phyloP scores from a whole-genome alignment of 2,329 filamentous ascomycete species.

The Chrysoporthe deuterocubensis region DNA sequence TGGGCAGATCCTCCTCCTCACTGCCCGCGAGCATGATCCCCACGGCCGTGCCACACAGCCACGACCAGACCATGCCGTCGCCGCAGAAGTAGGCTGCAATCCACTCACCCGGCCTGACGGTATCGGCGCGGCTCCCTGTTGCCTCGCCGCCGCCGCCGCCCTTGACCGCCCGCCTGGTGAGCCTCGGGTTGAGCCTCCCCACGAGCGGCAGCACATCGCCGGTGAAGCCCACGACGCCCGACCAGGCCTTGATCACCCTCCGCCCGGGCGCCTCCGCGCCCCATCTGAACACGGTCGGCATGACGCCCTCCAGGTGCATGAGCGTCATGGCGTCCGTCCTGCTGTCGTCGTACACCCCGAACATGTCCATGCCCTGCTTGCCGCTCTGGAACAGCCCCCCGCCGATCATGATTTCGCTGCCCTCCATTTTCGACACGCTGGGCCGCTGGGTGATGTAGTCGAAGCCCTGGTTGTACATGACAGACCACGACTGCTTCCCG shows the following conservation, averaged over 20 bases:
- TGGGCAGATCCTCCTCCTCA: slow-evolving; percentile 38
- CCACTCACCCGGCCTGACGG: slow-evolving; percentile 47
- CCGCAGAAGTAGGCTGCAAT: slow-evolving; percentile 56
- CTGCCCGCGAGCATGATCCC: slow-evolving; percentile 50
- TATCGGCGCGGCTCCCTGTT: neutral
- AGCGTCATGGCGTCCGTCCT: slow-evolving; percentile 43
- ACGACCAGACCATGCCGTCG: slow-evolving; percentile 59
- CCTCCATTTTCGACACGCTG: slow-evolving; percentile 32
- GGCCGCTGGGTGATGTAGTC: slow-evolving; percentile 58
- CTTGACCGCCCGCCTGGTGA: slow-evolving; percentile 35
- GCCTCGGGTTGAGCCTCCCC: slow-evolving; percentile 43
- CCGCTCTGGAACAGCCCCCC: slow-evolving; percentile 53
- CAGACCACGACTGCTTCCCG: slow-evolving; percentile 52
- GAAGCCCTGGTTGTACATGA: slow-evolving; percentile 51
- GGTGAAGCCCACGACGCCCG: slow-evolving; percentile 52
- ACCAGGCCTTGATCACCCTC: slow-evolving; percentile 49
- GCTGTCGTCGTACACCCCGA: slow-evolving; percentile 54
- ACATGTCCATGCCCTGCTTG: slow-evolving; percentile 47
- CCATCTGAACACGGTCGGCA: slow-evolving; percentile 47
- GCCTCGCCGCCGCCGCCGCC: neutral
- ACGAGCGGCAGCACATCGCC: slow-evolving; percentile 54
- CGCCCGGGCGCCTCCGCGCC: slow-evolving; percentile 31
- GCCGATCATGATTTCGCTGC: slow-evolving; percentile 57
- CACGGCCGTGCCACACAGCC: slow-evolving; percentile 54
- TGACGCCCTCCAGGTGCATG: slow-evolving; percentile 46